Evolutionary conservation across 768 basidiomycete species (phyloP), one percentile per base, ranked within the genome.

Genomic region (Mycena polygramma): DNA sequence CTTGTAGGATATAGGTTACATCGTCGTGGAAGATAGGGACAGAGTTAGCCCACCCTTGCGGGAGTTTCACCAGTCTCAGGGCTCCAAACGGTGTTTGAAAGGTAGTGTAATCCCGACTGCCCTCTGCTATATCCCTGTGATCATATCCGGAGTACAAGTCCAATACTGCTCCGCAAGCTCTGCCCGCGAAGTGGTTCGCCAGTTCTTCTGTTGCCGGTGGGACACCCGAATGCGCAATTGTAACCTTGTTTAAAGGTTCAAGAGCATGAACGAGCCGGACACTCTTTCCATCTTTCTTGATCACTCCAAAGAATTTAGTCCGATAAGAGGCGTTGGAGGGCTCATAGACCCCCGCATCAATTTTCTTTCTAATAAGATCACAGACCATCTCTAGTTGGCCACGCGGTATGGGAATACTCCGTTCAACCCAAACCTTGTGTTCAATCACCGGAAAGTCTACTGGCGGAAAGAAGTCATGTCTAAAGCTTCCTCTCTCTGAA

Each of bases 21-120:
- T 81, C 75, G 17, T 43, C 41, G 41, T 43, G 41, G 41, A 43
- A 43, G 41, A 43, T 43, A 2, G 41, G 41, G 17, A 2, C 69
- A 75, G 7, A 82, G 78, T 46, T 79, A 2, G 80, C 78, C 63
- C 75, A 76, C 0, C 80, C 81, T 77, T 79, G 79, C 0, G 77
- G 77, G 0, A 81, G 60, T 1, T 71, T 68, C 0, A 69, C 72
- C 0, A 80, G 70, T 0, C 72, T 63, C 1, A 75, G 39, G 0
- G 73, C 57, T 0, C 78, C 75, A 17, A 75, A 54, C 1, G 75
- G 77, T 0, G 71, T 76, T 54, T 75, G 70, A 57, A 81, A 82
- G 0, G 75, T 78, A 0, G 79, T 81, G 11, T 79, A 62, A 43
- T 80, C 76, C 2, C 72, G 54, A 0, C 71, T 79, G 2, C 70